Percentiles rank a stretch among this genome's conserved stretches.
Conservation (phyloP, 257 asterid species). For the Marsdenia floribunda region DNA sequence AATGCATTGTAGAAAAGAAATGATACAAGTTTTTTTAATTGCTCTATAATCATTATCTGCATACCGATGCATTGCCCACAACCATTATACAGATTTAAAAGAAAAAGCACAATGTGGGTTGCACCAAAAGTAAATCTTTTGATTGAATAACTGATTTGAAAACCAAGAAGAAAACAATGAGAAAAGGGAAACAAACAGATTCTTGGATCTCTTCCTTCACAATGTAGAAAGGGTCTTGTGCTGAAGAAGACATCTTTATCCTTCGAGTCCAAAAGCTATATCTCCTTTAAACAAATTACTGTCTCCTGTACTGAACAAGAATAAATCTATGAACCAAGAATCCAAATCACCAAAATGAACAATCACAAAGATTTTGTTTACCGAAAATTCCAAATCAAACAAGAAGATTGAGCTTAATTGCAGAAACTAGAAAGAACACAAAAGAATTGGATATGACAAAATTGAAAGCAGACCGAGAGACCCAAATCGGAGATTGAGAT, state of each 20-base stretch:
- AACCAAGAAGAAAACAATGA: neutral
- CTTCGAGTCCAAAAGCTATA: neutral
- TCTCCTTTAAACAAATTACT: neutral
- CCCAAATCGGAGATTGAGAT: neutral
- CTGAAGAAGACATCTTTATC: constrained; percentile 64
- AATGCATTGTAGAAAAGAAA: too few relatives aligned
- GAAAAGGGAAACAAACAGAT: constrained; percentile 32
- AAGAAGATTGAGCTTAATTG: neutral
- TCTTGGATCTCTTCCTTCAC: constrained; percentile 97
- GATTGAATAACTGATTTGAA: neutral
- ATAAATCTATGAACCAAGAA: neutral
- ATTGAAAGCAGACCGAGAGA: neutral
- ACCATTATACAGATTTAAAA: neutral
- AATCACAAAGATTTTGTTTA: neutral
- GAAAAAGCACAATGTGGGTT: neutral
- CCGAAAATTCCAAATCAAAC: neutral
- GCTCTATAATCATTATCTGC: neutral
- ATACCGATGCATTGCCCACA: neutral
- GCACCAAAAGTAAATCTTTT: neutral
- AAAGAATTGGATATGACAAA: neutral
- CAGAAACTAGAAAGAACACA: neutral
- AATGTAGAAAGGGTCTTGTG: constrained; percentile 92
- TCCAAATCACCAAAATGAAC: neutral
- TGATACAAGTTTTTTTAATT: too few relatives aligned
- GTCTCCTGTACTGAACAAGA: neutral